phyloP scores from a whole-genome alignment of 2,329 filamentous ascomycete species.

The Claviceps monticola region DNA sequence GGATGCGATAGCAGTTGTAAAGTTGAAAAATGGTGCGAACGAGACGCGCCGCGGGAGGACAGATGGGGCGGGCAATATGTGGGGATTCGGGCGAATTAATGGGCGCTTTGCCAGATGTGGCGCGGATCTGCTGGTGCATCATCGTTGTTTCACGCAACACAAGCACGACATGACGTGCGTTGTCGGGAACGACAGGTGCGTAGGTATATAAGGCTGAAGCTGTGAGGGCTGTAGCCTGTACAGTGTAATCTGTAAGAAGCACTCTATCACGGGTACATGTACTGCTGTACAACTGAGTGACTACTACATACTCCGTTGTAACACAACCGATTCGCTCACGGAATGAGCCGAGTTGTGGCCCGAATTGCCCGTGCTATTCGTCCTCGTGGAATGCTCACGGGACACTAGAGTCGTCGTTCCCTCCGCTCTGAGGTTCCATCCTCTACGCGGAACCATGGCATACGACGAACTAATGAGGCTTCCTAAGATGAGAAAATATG shows the following conservation, averaged over 20 bases:
- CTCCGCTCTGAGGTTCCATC: background rate
- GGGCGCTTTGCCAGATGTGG: background rate
- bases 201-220: too few species aligned
- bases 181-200: too few species aligned
- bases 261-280: too few species aligned
- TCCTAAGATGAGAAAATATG: background rate
- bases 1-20: background rate
- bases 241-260: too few species aligned
- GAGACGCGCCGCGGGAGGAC: background rate
- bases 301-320: background rate
- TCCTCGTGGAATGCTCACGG: background rate
- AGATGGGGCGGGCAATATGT: background rate
- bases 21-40: background rate
- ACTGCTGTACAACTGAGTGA: background rate
- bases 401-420: background rate
- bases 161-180: too few species aligned
- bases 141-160: background rate
- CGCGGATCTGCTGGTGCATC: background rate
- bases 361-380: too few species aligned
- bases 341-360: too few species aligned
- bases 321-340: background rate
- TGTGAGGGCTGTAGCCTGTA: too few species aligned
- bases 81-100: background rate
- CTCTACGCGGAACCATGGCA: background rate
- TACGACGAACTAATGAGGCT: background rate